Evolutionary conservation across 495 filamentous ascomycete genomes (phyloP), one percentile per base, ranked within the genome.

Genomic region (Jackrogersella minutella): DNA sequence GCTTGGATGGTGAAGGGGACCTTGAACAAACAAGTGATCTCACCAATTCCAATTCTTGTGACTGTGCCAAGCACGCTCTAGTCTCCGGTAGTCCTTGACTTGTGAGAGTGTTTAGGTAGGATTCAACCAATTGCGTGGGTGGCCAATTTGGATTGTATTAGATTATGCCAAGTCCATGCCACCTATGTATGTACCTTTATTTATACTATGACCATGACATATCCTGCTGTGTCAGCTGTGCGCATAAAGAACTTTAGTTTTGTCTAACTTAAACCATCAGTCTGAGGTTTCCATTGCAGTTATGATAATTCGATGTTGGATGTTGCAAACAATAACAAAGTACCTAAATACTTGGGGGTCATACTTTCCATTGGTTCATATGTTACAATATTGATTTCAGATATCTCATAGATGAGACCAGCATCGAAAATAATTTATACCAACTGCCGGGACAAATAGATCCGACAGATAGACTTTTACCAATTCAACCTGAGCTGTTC

Each of bases 41-140:
- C 13, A 46, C 14, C 19, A 46, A n/a, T 46, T 11, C 41, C n/a
- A n/a, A 24, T 44, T 24, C 41, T n/a, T 46, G 41, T 46, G 41
- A 46, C 41, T n/a, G n/a, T n/a, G 46, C 46, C 46, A 50, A 50
- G 46, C 46, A 50, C 30, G 33, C 46, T 50, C 41, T 46, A 46
- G 26, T 9, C 21, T 13, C 21, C 6, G 17, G 22, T 11, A 16
- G 5, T 43, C 41, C 10, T 3, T 26, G 22, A 30, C 7, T 7
- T 26, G 44, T 16, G 44, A 30, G 24, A 31, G 22, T 14, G n/a
- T 9, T 26, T 21, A 26, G 3, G 7, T 26, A 14, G 16, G 39
- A 41, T 16, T 46, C 11, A 6, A 26, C 41, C 21, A 46, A 46
- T 46, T 46, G 21, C 41, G 41, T 46, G 9, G 10, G 44, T 49